A percentile compares a stretch with the other conserved stretches of the same genome.
Evolutionary conservation across 2,329 filamentous ascomycete species (phyloP).

Genomic region (Pseudogymnoascus sp.): DNA sequence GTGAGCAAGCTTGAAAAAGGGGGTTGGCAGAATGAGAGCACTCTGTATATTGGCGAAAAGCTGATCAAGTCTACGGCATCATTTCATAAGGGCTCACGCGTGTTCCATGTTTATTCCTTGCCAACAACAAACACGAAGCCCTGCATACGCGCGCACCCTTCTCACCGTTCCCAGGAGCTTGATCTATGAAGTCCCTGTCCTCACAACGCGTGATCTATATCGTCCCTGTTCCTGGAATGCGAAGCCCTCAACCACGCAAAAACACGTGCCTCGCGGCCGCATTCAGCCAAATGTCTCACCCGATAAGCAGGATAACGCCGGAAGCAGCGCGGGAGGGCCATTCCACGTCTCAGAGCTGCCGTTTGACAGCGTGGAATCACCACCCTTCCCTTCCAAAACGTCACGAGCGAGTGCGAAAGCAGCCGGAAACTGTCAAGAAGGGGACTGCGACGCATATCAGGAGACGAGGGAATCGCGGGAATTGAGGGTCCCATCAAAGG

Average conservation of each 20-base stretch:
- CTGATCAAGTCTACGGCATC: background rate
- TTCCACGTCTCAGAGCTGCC: background rate
- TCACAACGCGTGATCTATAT: background rate
- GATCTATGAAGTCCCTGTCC: background rate
- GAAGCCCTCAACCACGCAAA: background rate
- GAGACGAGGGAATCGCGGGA: background rate
- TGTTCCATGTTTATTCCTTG: background rate
- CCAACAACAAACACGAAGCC: slow-evolving; percentile 2
- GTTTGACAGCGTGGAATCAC: background rate
- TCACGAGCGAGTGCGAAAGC: background rate
- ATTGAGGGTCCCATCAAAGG: background rate
- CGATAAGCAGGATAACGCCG: slow-evolving; percentile 7
- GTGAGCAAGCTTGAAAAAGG: background rate
- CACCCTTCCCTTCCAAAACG: background rate
- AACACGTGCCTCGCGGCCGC: background rate
- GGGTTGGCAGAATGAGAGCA: background rate
- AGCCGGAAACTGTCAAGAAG: background rate
- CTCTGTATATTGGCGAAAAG: background rate
- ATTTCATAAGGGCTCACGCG: slow-evolving; percentile 2
- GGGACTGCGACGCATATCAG: background rate
- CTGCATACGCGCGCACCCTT: background rate
- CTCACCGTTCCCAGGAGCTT: background rate
- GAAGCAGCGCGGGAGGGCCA: slow-evolving; percentile 7
- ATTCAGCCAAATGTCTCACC: background rate
- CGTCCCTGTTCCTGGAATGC: background rate